Base-by-base conservation (phyloP, 169 alveolate species). In the Plasmodium chabaudi region DNA sequence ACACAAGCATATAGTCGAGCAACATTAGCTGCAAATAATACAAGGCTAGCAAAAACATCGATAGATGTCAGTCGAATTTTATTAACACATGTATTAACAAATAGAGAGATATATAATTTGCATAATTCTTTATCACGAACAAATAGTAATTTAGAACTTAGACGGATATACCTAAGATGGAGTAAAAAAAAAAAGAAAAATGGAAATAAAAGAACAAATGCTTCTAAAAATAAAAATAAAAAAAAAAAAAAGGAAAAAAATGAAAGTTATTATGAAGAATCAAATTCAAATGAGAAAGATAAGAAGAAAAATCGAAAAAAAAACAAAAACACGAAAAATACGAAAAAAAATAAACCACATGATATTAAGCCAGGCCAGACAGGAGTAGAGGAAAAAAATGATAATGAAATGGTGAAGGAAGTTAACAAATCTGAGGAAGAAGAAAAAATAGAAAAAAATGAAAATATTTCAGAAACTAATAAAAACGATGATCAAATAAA, bases 1-100 rank as follows among this genome's bases (percentile, higher is more conserved):
- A 49, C 65, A 42, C 88, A 77, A 56, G 88, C 88, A 51, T 47
- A 77, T 15, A 77, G 53, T 64, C 53, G 88, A 44, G 88, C 88
- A 19, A 64, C 46, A 49, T 63, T 77, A 77, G 88, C 88, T 64
- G 21, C 77, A 19, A 77, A 77, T 63, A 77, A 64, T 44, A 77
- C 77, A 12, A 77, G 88, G 46, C 25, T 69, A 34, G 55, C 72
- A 5, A 77, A 77, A 77, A 77, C 88, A n/a, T 55, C 88, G 5
- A 21, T 56, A 3, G 88, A 77, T 64, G 88, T 77, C 2, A 77
- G 79, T 57, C 47, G 88, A 64, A 77, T 77, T 44, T 19, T 77
- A 27, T 59, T 77, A 34, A 77, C 88, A 10, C 88, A 77, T 39
- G 88, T 75, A 15, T 49, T 77, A 49, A 77, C 88, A 9, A 77